phyloP scores from a whole-genome alignment of 139 green algal species.

The Micractinium conductrix region DNA sequence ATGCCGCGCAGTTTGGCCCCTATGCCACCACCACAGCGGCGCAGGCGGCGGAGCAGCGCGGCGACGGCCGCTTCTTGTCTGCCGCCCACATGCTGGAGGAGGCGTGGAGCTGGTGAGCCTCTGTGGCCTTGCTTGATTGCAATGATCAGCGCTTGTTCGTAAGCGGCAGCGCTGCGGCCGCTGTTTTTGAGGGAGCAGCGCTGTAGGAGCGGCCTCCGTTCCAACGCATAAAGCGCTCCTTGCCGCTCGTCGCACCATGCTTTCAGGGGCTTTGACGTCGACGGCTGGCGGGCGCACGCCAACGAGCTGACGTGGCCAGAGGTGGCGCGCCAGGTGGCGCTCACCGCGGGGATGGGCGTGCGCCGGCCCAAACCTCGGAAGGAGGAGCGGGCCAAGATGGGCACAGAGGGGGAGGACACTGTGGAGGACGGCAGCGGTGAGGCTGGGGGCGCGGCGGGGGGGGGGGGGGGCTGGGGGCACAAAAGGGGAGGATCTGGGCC shows the following conservation, averaged over 20 bases:
- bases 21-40: not conserved
- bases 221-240: too few relatives aligned
- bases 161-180: too few relatives aligned
- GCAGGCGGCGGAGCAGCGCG: not conserved
- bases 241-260: not conserved
- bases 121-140: not conserved
- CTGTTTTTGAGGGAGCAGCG: too few relatives aligned
- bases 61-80: constrained; percentile 41
- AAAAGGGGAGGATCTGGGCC: too few relatives aligned
- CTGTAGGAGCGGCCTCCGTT: too few relatives aligned
- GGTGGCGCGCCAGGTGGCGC: constrained; percentile 79
- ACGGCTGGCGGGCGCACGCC: constrained; percentile 91
- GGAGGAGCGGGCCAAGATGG: constrained; percentile 57
- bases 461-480: not conserved
- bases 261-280: constrained; percentile 86
- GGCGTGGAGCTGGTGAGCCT: constrained; percentile 76
- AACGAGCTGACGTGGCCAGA: constrained; percentile 91
- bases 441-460: not conserved
- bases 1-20: constrained; percentile 8
- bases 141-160: too few relatives aligned
- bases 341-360: constrained; percentile 54
- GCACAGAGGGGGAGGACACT: constrained; percentile 78
- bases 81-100: constrained; percentile 76
- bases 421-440: constrained; percentile 42
- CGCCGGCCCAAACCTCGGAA: constrained; percentile 37